Conservation (phyloP, 1,284 basidiomycete species). For the Calocybe gambosa region DNA sequence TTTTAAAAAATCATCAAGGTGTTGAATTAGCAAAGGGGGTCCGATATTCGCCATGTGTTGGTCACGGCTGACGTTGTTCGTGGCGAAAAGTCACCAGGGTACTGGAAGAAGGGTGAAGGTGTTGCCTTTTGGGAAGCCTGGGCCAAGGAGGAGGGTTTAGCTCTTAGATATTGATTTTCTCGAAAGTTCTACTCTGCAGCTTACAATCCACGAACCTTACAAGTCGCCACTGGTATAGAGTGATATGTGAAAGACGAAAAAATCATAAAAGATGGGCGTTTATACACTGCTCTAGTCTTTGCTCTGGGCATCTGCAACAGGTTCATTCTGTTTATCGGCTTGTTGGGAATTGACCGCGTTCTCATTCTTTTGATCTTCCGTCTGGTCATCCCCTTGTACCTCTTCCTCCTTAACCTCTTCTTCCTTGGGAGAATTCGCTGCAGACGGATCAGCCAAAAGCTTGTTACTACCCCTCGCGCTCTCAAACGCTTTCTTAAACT, state of each 20-base stretch:
- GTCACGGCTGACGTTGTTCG: conserved; percentile 40
- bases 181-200: background rate
- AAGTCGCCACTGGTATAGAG: conserved; percentile 10
- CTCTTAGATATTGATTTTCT: background rate
- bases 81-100: conserved; percentile 32
- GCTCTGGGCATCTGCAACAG: conserved; percentile 23
- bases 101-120: conserved; percentile 38
- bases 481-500: conserved; percentile 88
- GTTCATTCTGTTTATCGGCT: conserved; percentile 24
- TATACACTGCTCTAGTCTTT: conserved; percentile 11
- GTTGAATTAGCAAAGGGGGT: conserved; percentile 8
- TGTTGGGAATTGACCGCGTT: conserved; percentile 11
- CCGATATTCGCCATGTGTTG: conserved; percentile 40
- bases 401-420: conserved; percentile 23
- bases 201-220: conserved; percentile 4
- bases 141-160: conserved; percentile 36
- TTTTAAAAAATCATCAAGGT: background rate
- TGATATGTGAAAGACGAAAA: conserved; percentile 9
- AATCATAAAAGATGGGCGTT: conserved; percentile 5
- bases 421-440: conserved; percentile 23
- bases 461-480: conserved; percentile 72
- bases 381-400: conserved; percentile 25
- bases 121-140: conserved; percentile 44
- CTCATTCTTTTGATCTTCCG: conserved; percentile 17
- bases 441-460: conserved; percentile 28